These are phyloP conservation scores for Piper longum DNA, from an alignment of 164 flowering plant genomes.

Conservation along the genomic window DNA sequence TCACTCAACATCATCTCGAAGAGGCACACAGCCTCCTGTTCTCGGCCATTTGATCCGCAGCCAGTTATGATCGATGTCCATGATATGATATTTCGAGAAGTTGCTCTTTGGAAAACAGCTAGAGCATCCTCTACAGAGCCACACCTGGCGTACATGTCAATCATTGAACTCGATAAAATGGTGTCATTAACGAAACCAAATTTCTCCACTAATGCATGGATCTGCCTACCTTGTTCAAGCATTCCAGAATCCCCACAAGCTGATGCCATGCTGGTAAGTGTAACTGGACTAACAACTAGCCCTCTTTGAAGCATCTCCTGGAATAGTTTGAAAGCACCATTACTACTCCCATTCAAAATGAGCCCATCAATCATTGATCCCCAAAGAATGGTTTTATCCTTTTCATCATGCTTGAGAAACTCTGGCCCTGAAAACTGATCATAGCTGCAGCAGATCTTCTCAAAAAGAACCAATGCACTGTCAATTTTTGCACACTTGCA, in stretches of 20 bases:
- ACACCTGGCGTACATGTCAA: slow-evolving; percentile 70
- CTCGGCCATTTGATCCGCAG: slow-evolving; percentile 49
- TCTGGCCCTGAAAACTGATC: neutral
- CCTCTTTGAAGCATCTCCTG: slow-evolving; percentile 26
- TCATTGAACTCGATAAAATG: slow-evolving; percentile 30
- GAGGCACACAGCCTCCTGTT: slow-evolving; percentile 30
- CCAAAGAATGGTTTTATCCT: slow-evolving; percentile 26
- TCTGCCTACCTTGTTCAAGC: slow-evolving; percentile 36
- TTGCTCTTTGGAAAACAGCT: slow-evolving; percentile 22
- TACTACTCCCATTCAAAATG: slow-evolving; percentile 35
- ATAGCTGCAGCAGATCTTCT: slow-evolving; percentile 15
- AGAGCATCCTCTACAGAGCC: slow-evolving; percentile 46
- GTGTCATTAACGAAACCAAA: slow-evolving; percentile 29
- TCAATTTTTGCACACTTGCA: slow-evolving; percentile 27
- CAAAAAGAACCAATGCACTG: slow-evolving; percentile 19
- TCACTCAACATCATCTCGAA: slow-evolving; percentile 44
- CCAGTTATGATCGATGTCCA: slow-evolving; percentile 61
- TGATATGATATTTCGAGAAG: slow-evolving; percentile 25
- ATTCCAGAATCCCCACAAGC: slow-evolving; percentile 42
- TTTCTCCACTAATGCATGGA: slow-evolving; percentile 43
- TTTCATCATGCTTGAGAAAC: neutral
- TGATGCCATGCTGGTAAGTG: slow-evolving; percentile 41
- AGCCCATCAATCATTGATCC: slow-evolving; percentile 51
- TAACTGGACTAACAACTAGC: slow-evolving; percentile 23
- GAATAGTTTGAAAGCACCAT: slow-evolving; percentile 39